Evolutionary conservation across 345 rosid species (phyloP), one percentile per base, ranked within the genome.

Genomic region (Hibiscus tridactylites): DNA sequence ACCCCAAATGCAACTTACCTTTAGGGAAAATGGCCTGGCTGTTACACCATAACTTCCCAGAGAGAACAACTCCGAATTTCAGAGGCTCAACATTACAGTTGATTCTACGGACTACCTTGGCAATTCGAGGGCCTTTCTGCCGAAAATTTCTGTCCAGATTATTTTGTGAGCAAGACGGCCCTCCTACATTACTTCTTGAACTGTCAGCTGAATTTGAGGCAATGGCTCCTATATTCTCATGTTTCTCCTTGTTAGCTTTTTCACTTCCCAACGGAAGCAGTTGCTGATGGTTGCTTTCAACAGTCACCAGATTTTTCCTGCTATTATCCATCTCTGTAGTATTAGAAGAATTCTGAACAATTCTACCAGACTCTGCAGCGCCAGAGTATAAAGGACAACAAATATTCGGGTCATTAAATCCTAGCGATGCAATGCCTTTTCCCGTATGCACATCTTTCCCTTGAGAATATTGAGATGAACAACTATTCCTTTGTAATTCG

Each of bases 81-180:
- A 90, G 73, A 73, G 93, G 89, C 85, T 89, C 97, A 62, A 91
- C 98, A 79, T 81, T 89, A 84, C 98, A 90, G 75, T 84, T 96
- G 83, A 96, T 92, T 79, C 99, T 89, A 77, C 99, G 82, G 73
- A 92, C 98, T 11, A 92, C 90, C 91, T 96, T 96, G 8, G 99
- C 99, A 77, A 96, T 91, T 39, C 99, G 96, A 24, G 99, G 99
- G 74, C 98, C 99, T 81, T 92, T 95, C 76, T 89, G 98, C 77
- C 98, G 90, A 73, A 79, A 80, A 80, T 77, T 71, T 74, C 86
- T 84, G 65, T 90, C 97, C 76, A 87, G 73, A 83, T 84, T 95
- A 80, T 79, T 90, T 58, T 89, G 93, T 49, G 88, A 78, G 80
- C 84, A 83, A 73, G 92, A 77, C 26, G 88, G 79, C 58, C 81